Evolutionary conservation across 495 filamentous ascomycete genomes (phyloP), one percentile per base, ranked within the genome.

Genomic region (Chaetomium cochliodes): DNA sequence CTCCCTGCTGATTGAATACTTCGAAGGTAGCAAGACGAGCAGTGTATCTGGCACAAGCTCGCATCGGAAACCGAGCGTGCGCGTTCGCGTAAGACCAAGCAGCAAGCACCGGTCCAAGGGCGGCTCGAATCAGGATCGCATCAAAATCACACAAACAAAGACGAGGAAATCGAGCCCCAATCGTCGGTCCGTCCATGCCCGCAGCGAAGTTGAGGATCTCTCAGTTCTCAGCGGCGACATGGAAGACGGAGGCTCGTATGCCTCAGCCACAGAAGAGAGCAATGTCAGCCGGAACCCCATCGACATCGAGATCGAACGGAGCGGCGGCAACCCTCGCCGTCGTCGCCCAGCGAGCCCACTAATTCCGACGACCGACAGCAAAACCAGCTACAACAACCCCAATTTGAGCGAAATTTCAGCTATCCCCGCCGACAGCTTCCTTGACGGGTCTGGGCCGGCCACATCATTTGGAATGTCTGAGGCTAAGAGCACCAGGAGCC

Each of bases 1-100:
- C 47, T 96, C 92, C 56, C 84, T 99, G 57, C 81, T 99, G 72
- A 99, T 99, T 72, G 94, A 99, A 77, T 97, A 97, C 76, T 99
- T 97, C 73, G 93, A 97, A 77, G 92, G 87, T 68, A 89, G 90
- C 58, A 96, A 94, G 75, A 79, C 80, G 60, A 65, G 47, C 55
- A 70, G 60, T 60, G 72, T 78, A 39, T 82, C 85, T 47, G 66
- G 77, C 47, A 73, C 79, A 56, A 68, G 80, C 80, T 60, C 82
- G 77, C 73, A 79, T 54, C 79, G 89, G 82, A 78, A 92, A 64
- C 96, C 94, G 2, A 97, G 92, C 78, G 94, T 99, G 50, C 87
- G 94, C 69, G 94, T 99, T 60, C 92, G 93, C 70, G 86, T 99
- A 56, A 97, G 92, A 41, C 94, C 96, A 37, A 94, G 79, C 63